These are phyloP conservation scores for Phanerochaete sordida DNA, from an alignment of 768 basidiomycete species.

Conservation along the genomic window DNA sequence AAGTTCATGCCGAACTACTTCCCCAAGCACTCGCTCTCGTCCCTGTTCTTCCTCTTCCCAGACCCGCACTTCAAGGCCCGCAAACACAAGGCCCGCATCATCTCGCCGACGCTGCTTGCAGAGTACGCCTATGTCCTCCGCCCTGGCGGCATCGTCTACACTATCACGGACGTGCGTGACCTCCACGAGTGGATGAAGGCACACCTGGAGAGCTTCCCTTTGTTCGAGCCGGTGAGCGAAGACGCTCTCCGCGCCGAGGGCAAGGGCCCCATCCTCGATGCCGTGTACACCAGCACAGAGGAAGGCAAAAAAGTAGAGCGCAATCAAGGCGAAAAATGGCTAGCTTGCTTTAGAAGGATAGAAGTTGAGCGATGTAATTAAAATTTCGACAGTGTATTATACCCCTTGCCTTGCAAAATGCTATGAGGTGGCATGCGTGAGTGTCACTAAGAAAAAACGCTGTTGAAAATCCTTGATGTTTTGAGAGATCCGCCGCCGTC, in stretches of 20 bases:
- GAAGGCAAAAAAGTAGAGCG: constrained; percentile 97
- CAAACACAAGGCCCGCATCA: constrained; percentile 98
- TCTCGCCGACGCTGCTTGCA: constrained; percentile 94
- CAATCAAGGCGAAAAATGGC: constrained; percentile 87
- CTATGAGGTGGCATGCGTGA: too few relatives aligned
- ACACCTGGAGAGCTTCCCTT: constrained; percentile 83
- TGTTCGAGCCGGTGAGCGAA: constrained; percentile 80
- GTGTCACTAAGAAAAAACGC: too few relatives aligned
- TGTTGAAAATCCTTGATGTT: too few relatives aligned
- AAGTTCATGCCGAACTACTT: constrained; percentile 99
- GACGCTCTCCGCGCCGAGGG: constrained; percentile 72
- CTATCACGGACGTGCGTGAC: constrained; percentile 95
- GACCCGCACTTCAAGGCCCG: constrained; percentile 98
- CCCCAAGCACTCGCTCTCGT: constrained; percentile 80
- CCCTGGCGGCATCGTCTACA: constrained; percentile 95
- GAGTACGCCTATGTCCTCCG: constrained; percentile 94
- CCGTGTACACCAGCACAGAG: constrained; percentile 83
- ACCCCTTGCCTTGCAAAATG: too few relatives aligned
- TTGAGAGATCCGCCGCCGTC: too few relatives aligned
- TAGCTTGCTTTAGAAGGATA: constrained; percentile 83
- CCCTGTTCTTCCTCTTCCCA: constrained; percentile 97
- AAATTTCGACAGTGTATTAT: neutral
- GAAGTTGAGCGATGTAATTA: constrained; percentile 20
- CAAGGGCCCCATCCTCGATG: constrained; percentile 75
- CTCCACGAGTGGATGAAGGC: constrained; percentile 93